Evolutionary conservation across 2,329 filamentous ascomycete species (phyloP), one percentile per base, ranked within the genome.

Genomic region (Colletotrichum truncatum): DNA sequence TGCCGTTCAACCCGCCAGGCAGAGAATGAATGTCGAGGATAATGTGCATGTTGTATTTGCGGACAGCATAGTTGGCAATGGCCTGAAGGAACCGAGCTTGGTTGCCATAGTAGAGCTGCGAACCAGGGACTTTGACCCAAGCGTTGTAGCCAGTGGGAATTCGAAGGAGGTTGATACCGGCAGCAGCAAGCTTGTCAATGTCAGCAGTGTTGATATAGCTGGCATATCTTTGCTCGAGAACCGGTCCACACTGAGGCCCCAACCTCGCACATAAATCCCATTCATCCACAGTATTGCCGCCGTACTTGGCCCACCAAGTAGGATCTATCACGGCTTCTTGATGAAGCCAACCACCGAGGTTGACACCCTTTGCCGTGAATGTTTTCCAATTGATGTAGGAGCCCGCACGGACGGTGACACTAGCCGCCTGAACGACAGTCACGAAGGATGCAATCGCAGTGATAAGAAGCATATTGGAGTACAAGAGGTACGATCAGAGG

Each of bases 101-200:
- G 16, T 18, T 57, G 16, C 54, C 54, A 14, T 12, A 46, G 54
- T 57, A 57, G 16, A 57, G 12, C 26, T 60, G 57, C 10, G 57
- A 60, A 16, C 48, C 57, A 5, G 57, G 26, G n/a, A 60, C 57
- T 12, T 53, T 26, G 8, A 60, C 7, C 57, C 57, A 60, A 4
- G 57, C 57, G 25, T 34, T 38, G 48, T 54, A 60, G 36, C 25
- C 34, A 8, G 57, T 60, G 9, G 57, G 57, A 34, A 60, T 60
- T 23, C 57, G 57, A 1, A 60, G 21, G 26, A 60, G 34, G 21
- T 38, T 43, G 16, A 54, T 28, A 7, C 57, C 57, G 18, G 34
- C 48, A 5, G 30, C 21, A n/a, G 57, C 57, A 12, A 60, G 48
- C 26, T 60, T 60, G 25, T 60, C 57, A n/a, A 60, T 54, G n/a